Conservation (phyloP, 2,329 filamentous ascomycete species). For the Colletotrichum ledebouriae region DNA sequence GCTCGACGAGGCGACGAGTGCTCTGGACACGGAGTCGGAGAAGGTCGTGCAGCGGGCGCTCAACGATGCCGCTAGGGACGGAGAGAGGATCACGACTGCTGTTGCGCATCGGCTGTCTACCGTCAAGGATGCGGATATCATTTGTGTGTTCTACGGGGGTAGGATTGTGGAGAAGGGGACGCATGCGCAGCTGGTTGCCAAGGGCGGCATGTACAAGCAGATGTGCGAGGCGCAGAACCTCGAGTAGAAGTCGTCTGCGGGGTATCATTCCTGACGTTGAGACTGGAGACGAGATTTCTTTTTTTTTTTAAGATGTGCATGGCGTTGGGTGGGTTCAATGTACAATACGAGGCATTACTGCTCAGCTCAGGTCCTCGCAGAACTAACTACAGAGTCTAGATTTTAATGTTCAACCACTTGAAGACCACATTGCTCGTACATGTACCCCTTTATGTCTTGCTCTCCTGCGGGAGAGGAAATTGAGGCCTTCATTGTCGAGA, state of each 20-base stretch:
- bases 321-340: constrained; percentile 15
- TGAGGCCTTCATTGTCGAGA: too few relatives aligned
- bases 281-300: background rate
- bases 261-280: background rate
- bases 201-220: constrained; percentile 63
- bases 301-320: background rate
- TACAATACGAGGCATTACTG: constrained; percentile 1
- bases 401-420: constrained; percentile 14
- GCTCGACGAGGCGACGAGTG: constrained; percentile 78
- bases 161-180: constrained; percentile 71
- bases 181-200: constrained; percentile 68
- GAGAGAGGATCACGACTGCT: constrained; percentile 68
- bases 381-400: constrained; percentile 5
- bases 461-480: background rate
- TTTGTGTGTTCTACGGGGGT: constrained; percentile 71
- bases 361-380: background rate
- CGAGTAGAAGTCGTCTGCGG: constrained; percentile 46
- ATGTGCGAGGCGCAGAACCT: constrained; percentile 64
- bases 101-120: constrained; percentile 73
- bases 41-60: constrained; percentile 74
- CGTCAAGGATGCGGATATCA: constrained; percentile 70
- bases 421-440: background rate
- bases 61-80: constrained; percentile 51
- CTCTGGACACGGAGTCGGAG: constrained; percentile 75
- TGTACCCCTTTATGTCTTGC: background rate